Conservation (phyloP, 2,329 filamentous ascomycete species). For the Talaromyces rugulosus region DNA sequence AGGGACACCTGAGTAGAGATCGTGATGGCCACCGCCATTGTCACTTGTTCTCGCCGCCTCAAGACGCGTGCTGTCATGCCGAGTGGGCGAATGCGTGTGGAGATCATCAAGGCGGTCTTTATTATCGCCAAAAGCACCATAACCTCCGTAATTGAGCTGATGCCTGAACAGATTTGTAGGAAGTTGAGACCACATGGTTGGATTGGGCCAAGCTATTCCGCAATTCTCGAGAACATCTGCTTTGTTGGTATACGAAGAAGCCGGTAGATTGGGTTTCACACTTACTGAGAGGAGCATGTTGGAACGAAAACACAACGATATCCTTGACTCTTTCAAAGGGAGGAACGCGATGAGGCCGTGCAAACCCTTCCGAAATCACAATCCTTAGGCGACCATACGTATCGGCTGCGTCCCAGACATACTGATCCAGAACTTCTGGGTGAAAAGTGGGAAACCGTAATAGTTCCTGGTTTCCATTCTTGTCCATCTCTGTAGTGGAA, state of each 20-base stretch:
- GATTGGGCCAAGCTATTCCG: conserved; percentile 76
- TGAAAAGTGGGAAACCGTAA: conserved; percentile 72
- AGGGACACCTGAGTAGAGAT: conserved; percentile 19
- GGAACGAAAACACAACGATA: conserved; percentile 74
- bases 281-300: conserved; percentile 74
- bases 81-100: conserved; percentile 61
- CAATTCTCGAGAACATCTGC: conserved; percentile 68
- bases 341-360: conserved; percentile 41
- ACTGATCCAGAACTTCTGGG: conserved; percentile 63
- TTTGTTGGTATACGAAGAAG: not conserved
- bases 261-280: conserved; percentile 9
- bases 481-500: conserved; percentile 39
- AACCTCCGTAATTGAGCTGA: conserved; percentile 17
- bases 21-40: conserved; percentile 19
- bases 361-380: conserved; percentile 69
- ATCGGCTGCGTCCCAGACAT: conserved; percentile 68
- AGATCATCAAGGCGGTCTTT: conserved; percentile 49
- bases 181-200: conserved; percentile 60
- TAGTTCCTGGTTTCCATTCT: conserved; percentile 55
- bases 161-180: conserved; percentile 35
- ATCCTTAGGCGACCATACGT: conserved; percentile 71
- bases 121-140: conserved; percentile 23
- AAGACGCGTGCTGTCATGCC: conserved; percentile 19
- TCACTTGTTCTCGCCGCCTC: conserved; percentile 9
- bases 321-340: conserved; percentile 68